phyloP scores from a whole-genome alignment of 1,284 basidiomycete genomes.

The Fomitopsis pinicola region DNA sequence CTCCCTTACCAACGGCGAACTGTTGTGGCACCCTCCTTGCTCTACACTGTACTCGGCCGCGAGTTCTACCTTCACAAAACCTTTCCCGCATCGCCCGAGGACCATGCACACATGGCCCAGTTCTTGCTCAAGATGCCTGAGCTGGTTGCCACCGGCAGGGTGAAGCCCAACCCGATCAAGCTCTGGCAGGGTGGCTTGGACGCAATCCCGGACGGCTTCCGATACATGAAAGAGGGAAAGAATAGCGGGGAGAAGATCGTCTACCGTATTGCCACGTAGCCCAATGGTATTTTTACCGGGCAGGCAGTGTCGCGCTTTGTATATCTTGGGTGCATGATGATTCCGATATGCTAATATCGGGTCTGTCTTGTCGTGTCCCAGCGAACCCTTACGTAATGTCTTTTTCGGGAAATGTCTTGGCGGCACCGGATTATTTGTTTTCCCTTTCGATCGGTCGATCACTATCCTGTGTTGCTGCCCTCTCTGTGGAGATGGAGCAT shows the following conservation, averaged over 20 bases:
- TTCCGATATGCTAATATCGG: no score
- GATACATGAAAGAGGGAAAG: conserved; percentile 18
- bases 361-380: no score
- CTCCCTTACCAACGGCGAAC: not conserved
- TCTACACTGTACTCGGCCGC: conserved; percentile 17
- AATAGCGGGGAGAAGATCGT: conserved; percentile 23
- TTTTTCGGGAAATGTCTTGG: no score
- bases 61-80: conserved; percentile 4
- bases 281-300: no score
- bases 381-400: no score
- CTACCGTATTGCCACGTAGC: not conserved
- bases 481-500: no score
- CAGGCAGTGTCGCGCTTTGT: no score
- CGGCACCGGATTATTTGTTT: no score
- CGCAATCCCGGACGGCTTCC: conserved; percentile 14
- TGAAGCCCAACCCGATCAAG: conserved; percentile 20
- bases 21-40: conserved; percentile 1
- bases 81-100: conserved; percentile 12
- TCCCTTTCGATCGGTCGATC: no score
- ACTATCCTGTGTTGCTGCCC: no score
- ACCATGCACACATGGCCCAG: conserved; percentile 15
- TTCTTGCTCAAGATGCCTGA: conserved; percentile 16
- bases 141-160: conserved; percentile 10
- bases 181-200: conserved; percentile 15
- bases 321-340: no score